Conservation (phyloP, 306 rosid species). For the Quercus gilva region DNA sequence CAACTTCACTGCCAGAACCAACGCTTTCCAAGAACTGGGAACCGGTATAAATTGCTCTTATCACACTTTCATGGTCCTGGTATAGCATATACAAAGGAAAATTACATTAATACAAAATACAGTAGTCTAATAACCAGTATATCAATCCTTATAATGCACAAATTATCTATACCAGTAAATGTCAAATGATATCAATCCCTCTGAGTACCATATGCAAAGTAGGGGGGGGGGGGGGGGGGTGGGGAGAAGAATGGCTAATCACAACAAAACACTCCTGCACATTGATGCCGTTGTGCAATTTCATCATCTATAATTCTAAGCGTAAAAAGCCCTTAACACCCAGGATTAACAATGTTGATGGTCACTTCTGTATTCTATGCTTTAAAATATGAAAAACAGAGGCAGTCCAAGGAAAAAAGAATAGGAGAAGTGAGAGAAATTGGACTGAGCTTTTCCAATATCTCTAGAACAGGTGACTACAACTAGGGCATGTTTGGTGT, state of each 20-base stretch:
- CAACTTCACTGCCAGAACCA: conserved; percentile 59
- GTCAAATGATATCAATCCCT: background rate
- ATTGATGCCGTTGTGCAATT: background rate
- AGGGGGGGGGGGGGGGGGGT: no score
- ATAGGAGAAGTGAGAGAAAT: no score
- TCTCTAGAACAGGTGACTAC: background rate
- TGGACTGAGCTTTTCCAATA: background rate
- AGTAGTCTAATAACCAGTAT: conserved; percentile 3
- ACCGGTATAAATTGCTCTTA: conserved; percentile 87
- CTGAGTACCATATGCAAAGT: background rate
- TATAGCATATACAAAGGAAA: conserved; percentile 19
- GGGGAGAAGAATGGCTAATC: background rate
- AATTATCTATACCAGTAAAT: background rate
- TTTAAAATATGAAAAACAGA: background rate
- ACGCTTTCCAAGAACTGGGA: conserved; percentile 60
- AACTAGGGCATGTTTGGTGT: background rate
- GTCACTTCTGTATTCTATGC: background rate
- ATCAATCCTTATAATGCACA: background rate
- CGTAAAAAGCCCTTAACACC: background rate
- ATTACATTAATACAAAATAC: conserved; percentile 16
- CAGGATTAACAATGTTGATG: background rate
- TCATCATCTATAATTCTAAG: background rate
- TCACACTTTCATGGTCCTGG: conserved; percentile 77
- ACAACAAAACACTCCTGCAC: background rate
- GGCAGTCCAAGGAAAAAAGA: no score